phyloP scores from a whole-genome alignment of 345 rosid genomes.

The Diplotaxis tenuifolia region DNA sequence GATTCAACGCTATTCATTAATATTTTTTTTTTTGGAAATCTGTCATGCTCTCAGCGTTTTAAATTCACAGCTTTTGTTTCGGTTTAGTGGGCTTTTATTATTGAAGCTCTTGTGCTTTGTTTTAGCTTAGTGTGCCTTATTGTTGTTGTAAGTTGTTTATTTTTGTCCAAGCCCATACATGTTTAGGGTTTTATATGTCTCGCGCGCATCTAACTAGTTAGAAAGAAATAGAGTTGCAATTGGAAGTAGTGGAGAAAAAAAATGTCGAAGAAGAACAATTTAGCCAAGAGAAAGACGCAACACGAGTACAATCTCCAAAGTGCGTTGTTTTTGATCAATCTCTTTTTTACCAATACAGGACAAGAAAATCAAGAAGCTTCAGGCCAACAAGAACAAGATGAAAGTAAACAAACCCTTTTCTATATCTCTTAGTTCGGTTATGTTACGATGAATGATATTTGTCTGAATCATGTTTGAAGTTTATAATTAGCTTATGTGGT shows the following conservation, averaged over 20 bases:
- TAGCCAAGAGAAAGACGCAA: slow-evolving; percentile 74
- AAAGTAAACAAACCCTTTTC: slow-evolving; percentile 61
- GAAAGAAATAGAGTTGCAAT: not conserved
- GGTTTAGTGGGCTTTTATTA: slow-evolving; percentile 3
- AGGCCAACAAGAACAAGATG: slow-evolving; percentile 88
- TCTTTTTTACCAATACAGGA: slow-evolving; percentile 45
- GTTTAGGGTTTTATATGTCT: not conserved
- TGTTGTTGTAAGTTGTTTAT: too few relatives aligned
- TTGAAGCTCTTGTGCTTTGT: too few relatives aligned
- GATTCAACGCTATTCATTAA: too few relatives aligned
- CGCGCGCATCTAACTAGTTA: too few relatives aligned
- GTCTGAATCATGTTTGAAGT: not conserved
- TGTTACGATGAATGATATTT: not conserved
- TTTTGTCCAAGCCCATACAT: too few relatives aligned
- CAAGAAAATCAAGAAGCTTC: slow-evolving; percentile 67
- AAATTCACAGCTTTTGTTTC: not conserved
- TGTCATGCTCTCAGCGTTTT: too few relatives aligned
- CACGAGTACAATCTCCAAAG: slow-evolving; percentile 84
- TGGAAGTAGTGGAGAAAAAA: not conserved
- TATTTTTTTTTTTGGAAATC: too few relatives aligned
- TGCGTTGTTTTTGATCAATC: slow-evolving; percentile 19
- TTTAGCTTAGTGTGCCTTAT: too few relatives aligned
- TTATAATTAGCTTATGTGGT: slow-evolving; percentile 8
- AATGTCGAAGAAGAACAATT: slow-evolving; percentile 97
- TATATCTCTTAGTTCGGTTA: not conserved